These are phyloP conservation scores for Papiliotrema nemorosa DNA, from an alignment of 1,284 basidiomycete species.

Conservation along the genomic window DNA sequence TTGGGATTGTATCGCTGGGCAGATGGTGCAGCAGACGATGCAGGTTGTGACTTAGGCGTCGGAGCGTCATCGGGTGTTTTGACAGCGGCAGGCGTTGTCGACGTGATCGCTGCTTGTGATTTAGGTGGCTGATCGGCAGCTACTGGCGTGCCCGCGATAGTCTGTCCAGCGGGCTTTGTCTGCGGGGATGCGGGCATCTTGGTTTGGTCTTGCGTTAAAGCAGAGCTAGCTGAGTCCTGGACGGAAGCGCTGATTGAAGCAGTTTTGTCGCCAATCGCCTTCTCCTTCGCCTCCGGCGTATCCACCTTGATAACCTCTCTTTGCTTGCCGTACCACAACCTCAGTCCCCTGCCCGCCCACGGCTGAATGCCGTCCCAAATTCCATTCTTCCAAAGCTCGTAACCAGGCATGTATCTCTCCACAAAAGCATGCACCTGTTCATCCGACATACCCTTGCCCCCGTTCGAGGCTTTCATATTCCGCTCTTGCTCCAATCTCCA, in stretches of 20 bases:
- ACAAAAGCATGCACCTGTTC: slow-evolving; percentile 67
- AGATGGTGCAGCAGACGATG: background rate
- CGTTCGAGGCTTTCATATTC: slow-evolving; percentile 75
- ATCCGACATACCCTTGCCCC: slow-evolving; percentile 83
- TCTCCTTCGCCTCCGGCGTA: slow-evolving; percentile 3
- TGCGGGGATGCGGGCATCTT: too few relatives aligned
- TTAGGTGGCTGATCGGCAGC: too few relatives aligned
- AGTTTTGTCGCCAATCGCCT: background rate
- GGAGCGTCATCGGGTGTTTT: background rate
- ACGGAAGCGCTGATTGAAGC: too few relatives aligned
- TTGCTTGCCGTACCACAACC: slow-evolving; percentile 29
- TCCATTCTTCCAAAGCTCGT: slow-evolving; percentile 32
- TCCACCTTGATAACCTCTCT: slow-evolving; percentile 32
- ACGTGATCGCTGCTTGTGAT: too few relatives aligned
- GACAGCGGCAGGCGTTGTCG: background rate
- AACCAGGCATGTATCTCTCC: slow-evolving; percentile 42
- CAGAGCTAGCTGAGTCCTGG: too few relatives aligned
- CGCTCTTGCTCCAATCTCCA: slow-evolving; percentile 87
- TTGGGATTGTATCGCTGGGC: slow-evolving; percentile 32
- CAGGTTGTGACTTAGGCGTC: background rate
- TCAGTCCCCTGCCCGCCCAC: slow-evolving; percentile 32
- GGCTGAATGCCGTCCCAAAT: slow-evolving; percentile 15
- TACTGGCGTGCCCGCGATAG: too few relatives aligned
- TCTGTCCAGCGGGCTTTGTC: too few relatives aligned
- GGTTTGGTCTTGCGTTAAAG: too few relatives aligned